Evolutionary conservation across 2,329 filamentous ascomycete genomes (phyloP), one percentile per base, ranked within the genome.

Genomic region (Aaosphaeria arxii): DNA sequence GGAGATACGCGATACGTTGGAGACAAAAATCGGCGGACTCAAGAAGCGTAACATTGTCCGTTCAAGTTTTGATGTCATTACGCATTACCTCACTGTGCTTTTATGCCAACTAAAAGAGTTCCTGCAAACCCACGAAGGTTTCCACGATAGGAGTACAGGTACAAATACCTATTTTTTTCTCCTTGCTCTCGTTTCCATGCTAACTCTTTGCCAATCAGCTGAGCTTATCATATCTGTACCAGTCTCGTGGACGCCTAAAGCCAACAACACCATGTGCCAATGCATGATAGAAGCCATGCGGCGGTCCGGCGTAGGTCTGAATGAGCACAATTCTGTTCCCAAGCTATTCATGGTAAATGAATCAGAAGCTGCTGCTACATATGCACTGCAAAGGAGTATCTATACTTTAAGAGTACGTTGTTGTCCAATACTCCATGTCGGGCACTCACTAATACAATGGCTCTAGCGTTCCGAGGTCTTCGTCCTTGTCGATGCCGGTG

Each of bases 291-390:
- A 11, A n/a, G 39, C 39, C 9, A 41, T 41, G 39, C 11, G 24
- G 24, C 9, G 24, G 2, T n/a, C 17, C 9, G 24, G 24, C 5
- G 24, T 17, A 35, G 40, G 29, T 39, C 48, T 41, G 24, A 47
- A 28, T 44, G 1, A 41, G 33, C 5, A 28, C 36, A 6, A 31
- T 11, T 36, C 30, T 3, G 38, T 42, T 9, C 42, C 40, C 43
- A 50, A 51, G 11, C 13, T 57, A 2, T 58, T 59, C 17, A 46
- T 58, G 40, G 54, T 56, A 1, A 51, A 57, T 17, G 56, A 61
- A 42, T 51, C 56, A 7, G 57, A 61, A 40, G 56, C 57, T 1
- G 49, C 52, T 6, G 57, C 54, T 7, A 53, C 44, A 17, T 32
- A 51, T 11, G 51, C 47, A 1, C 40, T 57, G 7, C 11, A 28